Evolutionary conservation across 2,329 filamentous ascomycete species (phyloP).

Genomic region (Ophiocordyceps camponoti-saundersi): DNA sequence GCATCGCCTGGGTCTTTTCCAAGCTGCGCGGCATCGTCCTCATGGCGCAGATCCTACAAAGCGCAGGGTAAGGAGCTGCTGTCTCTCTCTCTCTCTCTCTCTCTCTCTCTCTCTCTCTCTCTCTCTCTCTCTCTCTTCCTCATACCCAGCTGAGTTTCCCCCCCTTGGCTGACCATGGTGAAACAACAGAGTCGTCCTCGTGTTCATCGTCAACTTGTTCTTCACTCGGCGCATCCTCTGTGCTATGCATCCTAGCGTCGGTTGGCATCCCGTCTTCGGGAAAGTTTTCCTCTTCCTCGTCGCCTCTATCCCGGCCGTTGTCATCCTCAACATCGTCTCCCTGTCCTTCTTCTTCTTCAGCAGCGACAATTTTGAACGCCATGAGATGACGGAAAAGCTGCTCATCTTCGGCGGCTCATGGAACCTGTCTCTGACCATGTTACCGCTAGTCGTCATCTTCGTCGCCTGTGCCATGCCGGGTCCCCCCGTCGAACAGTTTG

Average conservation of each 20-base stretch:
- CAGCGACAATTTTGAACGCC: background rate
- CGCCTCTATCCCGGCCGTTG: constrained; percentile 11
- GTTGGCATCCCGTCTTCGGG: constrained; percentile 15
- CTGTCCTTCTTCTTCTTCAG: constrained; percentile 9
- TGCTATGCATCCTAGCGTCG: constrained; percentile 16
- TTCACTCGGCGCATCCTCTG: constrained; percentile 21
- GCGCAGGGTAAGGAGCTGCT: constrained; percentile 12
- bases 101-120: background rate
- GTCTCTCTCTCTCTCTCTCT: background rate
- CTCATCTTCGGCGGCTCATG: constrained; percentile 7
- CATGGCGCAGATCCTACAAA: constrained; percentile 16
- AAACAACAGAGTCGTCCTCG: constrained; percentile 11
- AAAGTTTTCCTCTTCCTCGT: constrained; percentile 7
- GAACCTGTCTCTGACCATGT: constrained; percentile 7
- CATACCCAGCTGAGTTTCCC: too few relatives aligned
- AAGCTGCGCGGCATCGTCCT: constrained; percentile 12
- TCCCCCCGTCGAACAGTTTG: constrained; percentile 14
- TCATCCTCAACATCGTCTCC: constrained; percentile 15
- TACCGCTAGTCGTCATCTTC: constrained; percentile 8
- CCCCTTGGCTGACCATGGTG: too few relatives aligned
- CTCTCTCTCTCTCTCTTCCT: too few relatives aligned
- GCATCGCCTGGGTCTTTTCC: constrained; percentile 17
- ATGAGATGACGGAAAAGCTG: constrained; percentile 1
- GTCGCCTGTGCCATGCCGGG: constrained; percentile 10
- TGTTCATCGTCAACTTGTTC: constrained; percentile 20